Evolutionary conservation across 768 basidiomycete genomes (phyloP), one percentile per base, ranked within the genome.

Genomic region (Kwoniella pini): DNA sequence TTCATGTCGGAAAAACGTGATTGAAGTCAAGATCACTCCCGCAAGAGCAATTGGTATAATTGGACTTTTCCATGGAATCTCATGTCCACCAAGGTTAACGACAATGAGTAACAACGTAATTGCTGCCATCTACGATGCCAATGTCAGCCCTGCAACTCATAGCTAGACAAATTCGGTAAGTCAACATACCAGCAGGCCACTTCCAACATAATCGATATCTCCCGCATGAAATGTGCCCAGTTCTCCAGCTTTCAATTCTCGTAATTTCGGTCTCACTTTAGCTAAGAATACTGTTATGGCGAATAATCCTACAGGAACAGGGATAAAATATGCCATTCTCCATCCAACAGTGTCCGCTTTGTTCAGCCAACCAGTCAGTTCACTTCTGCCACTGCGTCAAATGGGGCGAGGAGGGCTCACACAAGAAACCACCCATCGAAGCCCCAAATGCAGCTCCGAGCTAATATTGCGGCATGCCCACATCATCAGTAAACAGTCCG

Each of bases 381-480:
- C 33, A 36, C 33, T 36, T 15, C 7, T 36, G 33, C 15, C 7
- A 7, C 15, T 36, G 33, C 15, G 7, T 15, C 15, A n/a, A n/a
- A n/a, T n/a, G n/a, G n/a, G n/a, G n/a, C n/a, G n/a, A n/a, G n/a
- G n/a, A n/a, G 33, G 7, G 33, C 33, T 36, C 33, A 36, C 33
- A 33, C 3, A 65, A 27, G 30, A 65, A 57, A 17, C 63, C 63
- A 10, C 63, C 63, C 10, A 65, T 44, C 7, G 63, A 50, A 4
- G 63, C 63, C n/a, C 63, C 63, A 36, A 60, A 44, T 7, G 63
- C 63, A 13, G 52, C 63, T 15, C 63, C 63, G 11, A 60, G 31
- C 63, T 65, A 28, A 6, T 24, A 15, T 42, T 30, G 28, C 28
- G 17, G n/a, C 38, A n/a, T 36, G 33, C n/a, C 17, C 24, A 5